These are phyloP conservation scores for Ophiostoma angusticollis DNA, from an alignment of 2,329 filamentous ascomycete species.

Conservation along the genomic window DNA sequence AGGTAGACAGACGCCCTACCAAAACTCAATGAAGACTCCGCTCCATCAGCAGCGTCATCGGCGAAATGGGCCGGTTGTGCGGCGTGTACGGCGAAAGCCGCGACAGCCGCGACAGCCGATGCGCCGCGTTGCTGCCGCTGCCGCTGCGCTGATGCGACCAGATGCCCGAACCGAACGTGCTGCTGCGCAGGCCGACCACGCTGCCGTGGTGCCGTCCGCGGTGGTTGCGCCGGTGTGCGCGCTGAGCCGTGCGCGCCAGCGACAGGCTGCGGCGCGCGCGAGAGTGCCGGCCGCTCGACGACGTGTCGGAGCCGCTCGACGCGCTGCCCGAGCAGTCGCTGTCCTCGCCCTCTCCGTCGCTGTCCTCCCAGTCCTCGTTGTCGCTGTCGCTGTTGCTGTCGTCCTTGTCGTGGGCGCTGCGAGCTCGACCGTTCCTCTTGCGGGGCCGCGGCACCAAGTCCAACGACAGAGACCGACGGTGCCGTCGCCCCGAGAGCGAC, in stretches of 20 bases:
- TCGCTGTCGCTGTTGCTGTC: not conserved
- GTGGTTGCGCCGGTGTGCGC: slow-evolving; percentile 2
- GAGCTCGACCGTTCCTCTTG: too few species aligned
- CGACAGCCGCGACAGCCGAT: too few species aligned
- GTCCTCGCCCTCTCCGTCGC: not conserved
- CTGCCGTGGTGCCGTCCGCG: not conserved
- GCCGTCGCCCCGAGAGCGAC: slow-evolving; percentile 3
- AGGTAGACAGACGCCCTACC: too few species aligned
- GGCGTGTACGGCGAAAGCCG: not conserved
- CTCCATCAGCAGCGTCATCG: slow-evolving; percentile 10
- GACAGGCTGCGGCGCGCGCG: not conserved
- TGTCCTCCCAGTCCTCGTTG: not conserved
- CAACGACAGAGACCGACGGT: slow-evolving; percentile 2
- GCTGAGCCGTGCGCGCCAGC: not conserved
- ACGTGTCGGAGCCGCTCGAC: too few species aligned
- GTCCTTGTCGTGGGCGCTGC: too few species aligned
- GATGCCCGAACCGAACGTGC: not conserved
- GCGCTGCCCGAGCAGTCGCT: not conserved
- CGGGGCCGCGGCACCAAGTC: not conserved
- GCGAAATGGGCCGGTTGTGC: slow-evolving; percentile 8
- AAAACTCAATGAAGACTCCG: too few species aligned
- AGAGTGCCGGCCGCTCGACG: not conserved
- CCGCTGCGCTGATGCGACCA: too few species aligned
- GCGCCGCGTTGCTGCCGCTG: too few species aligned
- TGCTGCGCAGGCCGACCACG: slow-evolving; percentile 2